Conservation (phyloP, 441 rosid genomes). For the Jatropha podagrica region DNA sequence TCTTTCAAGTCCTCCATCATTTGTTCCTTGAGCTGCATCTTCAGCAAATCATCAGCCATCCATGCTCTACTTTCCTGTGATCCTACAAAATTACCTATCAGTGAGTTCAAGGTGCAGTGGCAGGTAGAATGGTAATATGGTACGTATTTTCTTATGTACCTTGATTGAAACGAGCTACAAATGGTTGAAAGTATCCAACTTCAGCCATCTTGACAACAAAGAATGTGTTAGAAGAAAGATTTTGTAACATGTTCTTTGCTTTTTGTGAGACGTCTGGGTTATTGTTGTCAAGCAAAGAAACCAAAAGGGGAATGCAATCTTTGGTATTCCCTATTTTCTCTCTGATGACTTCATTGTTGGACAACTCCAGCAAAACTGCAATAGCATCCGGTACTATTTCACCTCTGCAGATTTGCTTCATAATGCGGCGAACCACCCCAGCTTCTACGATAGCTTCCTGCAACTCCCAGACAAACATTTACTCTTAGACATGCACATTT, state of each 20-base stretch:
- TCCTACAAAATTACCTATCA: conserved; percentile 26
- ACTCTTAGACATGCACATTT: not conserved
- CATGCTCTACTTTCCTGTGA: conserved; percentile 44
- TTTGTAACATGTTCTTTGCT: conserved; percentile 37
- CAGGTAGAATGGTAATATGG: not conserved
- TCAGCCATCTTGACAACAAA: conserved; percentile 53
- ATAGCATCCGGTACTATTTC: conserved; percentile 32
- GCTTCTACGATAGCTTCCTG: conserved; percentile 45
- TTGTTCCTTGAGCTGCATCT: conserved; percentile 43
- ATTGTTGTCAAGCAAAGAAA: conserved; percentile 40
- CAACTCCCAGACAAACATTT: conserved; percentile 15
- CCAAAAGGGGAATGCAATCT: conserved; percentile 50
- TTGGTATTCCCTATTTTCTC: conserved; percentile 43
- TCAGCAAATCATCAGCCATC: conserved; percentile 47
- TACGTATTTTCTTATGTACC: conserved; percentile 23
- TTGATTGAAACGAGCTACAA: conserved; percentile 45
- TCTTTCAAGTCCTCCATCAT: conserved; percentile 38
- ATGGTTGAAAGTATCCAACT: conserved; percentile 42
- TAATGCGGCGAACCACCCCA: conserved; percentile 39
- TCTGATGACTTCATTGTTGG: conserved; percentile 34
- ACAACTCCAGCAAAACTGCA: conserved; percentile 43
- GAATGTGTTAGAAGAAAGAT: conserved; percentile 49
- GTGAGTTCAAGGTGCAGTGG: conserved; percentile 6
- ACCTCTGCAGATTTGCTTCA: conserved; percentile 42
- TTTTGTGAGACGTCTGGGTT: conserved; percentile 28